Percentiles rank a stretch among this genome's conserved stretches.
Evolutionary conservation across 108 stramenopile genomes (phyloP).

Genomic region (Nitzschia sp.): DNA sequence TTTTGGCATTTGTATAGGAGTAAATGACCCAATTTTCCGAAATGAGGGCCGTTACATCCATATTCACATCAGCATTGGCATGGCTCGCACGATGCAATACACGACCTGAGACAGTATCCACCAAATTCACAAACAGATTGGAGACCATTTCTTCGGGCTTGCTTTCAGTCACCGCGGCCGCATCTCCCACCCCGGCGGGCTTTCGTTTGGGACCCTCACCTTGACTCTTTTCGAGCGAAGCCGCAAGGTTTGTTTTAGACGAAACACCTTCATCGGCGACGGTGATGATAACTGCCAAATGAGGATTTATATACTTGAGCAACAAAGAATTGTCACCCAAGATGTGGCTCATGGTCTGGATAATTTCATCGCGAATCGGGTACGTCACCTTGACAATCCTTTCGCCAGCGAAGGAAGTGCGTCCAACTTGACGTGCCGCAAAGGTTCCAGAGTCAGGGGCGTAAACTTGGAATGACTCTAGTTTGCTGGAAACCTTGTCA

Average conservation of each 20-base stretch:
- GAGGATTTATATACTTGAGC: constrained; percentile 95
- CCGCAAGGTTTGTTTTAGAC: constrained; percentile 21
- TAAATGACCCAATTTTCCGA: constrained; percentile 95
- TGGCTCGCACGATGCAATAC: constrained; percentile 89
- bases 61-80: constrained; percentile 52
- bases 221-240: constrained; percentile 7
- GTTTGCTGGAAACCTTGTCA: constrained; percentile 38
- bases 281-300: constrained; percentile 83
- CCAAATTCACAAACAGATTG: constrained; percentile 76
- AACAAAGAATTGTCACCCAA: constrained; percentile 93
- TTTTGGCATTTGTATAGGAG: constrained; percentile 85
- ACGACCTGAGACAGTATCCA: constrained; percentile 92
- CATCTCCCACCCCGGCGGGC: constrained; percentile 46
- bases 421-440: constrained; percentile 43
- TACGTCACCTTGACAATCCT: constrained; percentile 71
- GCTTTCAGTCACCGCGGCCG: constrained; percentile 21
- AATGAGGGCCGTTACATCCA: constrained; percentile 72
- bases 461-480: constrained; percentile 31
- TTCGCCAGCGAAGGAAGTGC: constrained; percentile 70
- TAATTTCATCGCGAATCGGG: constrained; percentile 72
- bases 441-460: constrained; percentile 9
- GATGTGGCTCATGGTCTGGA: constrained; percentile 76
- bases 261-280: constrained; percentile 36
- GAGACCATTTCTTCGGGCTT: constrained; percentile 30
- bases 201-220: constrained; percentile 8